Evolutionary conservation across 768 basidiomycete genomes (phyloP).

Genomic region (Agaricus blazei): DNA sequence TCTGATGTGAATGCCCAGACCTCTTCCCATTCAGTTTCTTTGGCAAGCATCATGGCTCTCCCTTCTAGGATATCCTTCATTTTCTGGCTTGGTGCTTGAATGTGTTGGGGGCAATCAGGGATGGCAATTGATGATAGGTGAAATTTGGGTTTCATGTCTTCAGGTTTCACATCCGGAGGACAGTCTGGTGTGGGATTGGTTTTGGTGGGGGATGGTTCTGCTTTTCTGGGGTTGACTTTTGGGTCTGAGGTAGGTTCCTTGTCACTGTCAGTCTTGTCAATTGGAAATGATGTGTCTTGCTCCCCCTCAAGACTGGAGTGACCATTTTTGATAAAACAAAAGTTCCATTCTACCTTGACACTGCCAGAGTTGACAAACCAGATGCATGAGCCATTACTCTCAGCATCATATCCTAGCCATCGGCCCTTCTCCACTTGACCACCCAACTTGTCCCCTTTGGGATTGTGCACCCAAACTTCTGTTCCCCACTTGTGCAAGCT

Average conservation of each 20-base stretch:
- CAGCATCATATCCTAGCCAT: constrained; percentile 30
- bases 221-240: too few species aligned
- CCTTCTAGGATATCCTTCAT: background rate
- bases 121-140: background rate
- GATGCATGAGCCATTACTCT: constrained; percentile 21
- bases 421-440: constrained; percentile 18
- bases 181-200: too few species aligned
- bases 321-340: constrained; percentile 11
- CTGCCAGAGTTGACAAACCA: constrained; percentile 25
- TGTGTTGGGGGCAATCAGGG: background rate
- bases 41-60: background rate
- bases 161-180: too few species aligned
- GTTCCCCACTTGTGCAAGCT: background rate
- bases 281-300: background rate
- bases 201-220: too few species aligned
- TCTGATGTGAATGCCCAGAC: background rate
- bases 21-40: background rate
- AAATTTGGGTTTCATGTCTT: too few species aligned
- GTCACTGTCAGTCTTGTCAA: too few species aligned
- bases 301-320: constrained; percentile 20
- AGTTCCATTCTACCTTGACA: constrained; percentile 26
- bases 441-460: constrained; percentile 9
- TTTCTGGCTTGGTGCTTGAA: background rate
- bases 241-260: too few species aligned
- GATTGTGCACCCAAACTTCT: constrained; percentile 22